Base-by-base conservation (phyloP, 345 rosid genomes). In the Bretschneidera sinensis region DNA sequence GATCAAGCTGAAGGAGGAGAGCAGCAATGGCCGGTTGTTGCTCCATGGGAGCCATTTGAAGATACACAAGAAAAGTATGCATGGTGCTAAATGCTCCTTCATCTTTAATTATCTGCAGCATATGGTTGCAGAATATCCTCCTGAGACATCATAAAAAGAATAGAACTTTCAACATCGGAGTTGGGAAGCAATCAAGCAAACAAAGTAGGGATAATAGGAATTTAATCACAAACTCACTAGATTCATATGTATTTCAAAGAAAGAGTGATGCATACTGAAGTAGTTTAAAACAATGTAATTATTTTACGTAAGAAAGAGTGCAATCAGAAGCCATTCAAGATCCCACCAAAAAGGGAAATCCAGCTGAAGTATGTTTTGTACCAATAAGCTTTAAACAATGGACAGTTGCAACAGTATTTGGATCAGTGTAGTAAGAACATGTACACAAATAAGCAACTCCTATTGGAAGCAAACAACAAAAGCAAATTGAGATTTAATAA, bases 1-100 rank as follows among this genome's bases (percentile, higher is more conserved):
- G 80, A 71, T 86, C 88, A 25, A 86, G 86, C 71, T 83, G 88
- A 63, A 86, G 83, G 61, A 85, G 85, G 65, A 83, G 92, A 63
- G 78, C 25, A 53, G 92, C 83, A 74, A 74, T 72, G 35, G 74
- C 60, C 24, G 85, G 83, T 53, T 78, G 83, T 60, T 81, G 83
- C 66, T 81, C 81, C 79, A 83, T 81, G 34, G 86, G 83, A 54
- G 88, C 83, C 86, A 78, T 81, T 65, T 83, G 92, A 67, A 86
- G 92, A 61, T 86, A 75, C 31, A 86, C 88, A 48, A 83, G 88
- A 64, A 83, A 71, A 24, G 86, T 55, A 64, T 86, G 92, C 92
- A 86, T 76, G 52, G 86, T 81, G 66, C 88, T 86, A 63, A 79
- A 83, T 47, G 82, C 62, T 61, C 88, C 88, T 74, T 72, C 88